These are phyloP conservation scores for Lasiodiplodia sp. DNA, from an alignment of 2,329 filamentous ascomycete genomes.

Conservation along the genomic window DNA sequence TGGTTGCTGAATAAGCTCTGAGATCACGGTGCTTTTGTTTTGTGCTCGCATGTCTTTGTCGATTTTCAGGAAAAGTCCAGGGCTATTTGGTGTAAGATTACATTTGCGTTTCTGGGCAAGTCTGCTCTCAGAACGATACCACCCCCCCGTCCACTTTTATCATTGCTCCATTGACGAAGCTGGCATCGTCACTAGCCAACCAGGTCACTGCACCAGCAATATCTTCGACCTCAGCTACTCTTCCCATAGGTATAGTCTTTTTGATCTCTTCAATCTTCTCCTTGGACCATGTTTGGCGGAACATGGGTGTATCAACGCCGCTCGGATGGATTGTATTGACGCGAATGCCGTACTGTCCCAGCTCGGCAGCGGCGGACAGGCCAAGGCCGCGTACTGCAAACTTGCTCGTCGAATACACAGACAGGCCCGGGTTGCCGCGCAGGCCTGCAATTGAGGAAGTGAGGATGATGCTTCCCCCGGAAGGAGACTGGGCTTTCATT, in stretches of 20 bases:
- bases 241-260: constrained; percentile 44
- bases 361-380: constrained; percentile 47
- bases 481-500: constrained; percentile 41
- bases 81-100: too few relatives aligned
- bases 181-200: constrained; percentile 49
- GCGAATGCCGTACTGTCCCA: constrained; percentile 48
- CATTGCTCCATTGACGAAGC: constrained; percentile 48
- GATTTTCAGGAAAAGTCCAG: too few relatives aligned
- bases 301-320: constrained; percentile 48
- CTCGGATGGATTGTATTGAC: constrained; percentile 53
- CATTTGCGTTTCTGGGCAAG: not conserved
- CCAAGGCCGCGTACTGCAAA: constrained; percentile 50
- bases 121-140: constrained; percentile 6
- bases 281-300: constrained; percentile 44
- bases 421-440: constrained; percentile 46
- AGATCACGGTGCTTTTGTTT: not conserved
- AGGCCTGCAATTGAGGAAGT: constrained; percentile 51
- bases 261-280: constrained; percentile 45
- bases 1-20: not conserved
- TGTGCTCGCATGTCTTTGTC: too few relatives aligned
- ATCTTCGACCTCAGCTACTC: constrained; percentile 48
- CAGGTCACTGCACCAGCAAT: constrained; percentile 49
- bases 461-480: constrained; percentile 49
- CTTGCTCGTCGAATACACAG: constrained; percentile 47
- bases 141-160: constrained; percentile 45